phyloP scores from a whole-genome alignment of 2,329 filamentous ascomycete genomes.

The Colletotrichum australisinense region DNA sequence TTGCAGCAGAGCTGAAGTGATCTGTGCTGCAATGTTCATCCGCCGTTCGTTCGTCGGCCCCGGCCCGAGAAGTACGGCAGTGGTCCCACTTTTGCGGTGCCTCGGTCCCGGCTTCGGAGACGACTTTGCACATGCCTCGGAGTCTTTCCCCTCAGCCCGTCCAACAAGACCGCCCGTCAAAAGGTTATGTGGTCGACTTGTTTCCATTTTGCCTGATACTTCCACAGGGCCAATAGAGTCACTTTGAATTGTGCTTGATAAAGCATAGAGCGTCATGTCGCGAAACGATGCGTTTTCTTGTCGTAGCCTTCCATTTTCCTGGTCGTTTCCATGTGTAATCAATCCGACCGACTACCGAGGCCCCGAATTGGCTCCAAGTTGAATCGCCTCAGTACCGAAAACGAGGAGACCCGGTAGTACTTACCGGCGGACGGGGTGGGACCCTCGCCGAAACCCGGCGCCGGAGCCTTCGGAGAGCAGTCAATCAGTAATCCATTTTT shows the following conservation, averaged over 20 bases:
- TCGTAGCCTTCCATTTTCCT: not conserved
- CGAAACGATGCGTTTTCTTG: not conserved
- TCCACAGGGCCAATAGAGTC: not conserved
- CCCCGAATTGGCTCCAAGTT: not conserved
- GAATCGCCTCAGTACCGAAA: not conserved
- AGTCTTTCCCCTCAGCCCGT: too few species aligned
- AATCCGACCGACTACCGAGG: not conserved
- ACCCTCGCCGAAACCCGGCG: not conserved
- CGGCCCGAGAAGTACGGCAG: not conserved
- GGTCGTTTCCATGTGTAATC: not conserved
- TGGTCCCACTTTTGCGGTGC: not conserved
- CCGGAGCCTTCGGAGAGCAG: not conserved
- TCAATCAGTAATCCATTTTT: not conserved
- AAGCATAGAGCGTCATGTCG: not conserved
- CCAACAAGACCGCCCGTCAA: not conserved
- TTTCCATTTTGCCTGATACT: not conserved
- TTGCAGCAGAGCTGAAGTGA: too few species aligned
- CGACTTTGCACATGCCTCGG: not conserved
- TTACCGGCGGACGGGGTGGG: not conserved
- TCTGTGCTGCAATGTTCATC: too few species aligned
- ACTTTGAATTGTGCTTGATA: not conserved
- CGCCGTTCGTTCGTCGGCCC: not conserved
- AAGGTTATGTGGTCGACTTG: not conserved
- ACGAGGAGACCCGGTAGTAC: not conserved
- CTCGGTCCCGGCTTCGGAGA: not conserved